phyloP scores from a whole-genome alignment of 1,284 basidiomycete genomes.

The Neonothopanus nambi region DNA sequence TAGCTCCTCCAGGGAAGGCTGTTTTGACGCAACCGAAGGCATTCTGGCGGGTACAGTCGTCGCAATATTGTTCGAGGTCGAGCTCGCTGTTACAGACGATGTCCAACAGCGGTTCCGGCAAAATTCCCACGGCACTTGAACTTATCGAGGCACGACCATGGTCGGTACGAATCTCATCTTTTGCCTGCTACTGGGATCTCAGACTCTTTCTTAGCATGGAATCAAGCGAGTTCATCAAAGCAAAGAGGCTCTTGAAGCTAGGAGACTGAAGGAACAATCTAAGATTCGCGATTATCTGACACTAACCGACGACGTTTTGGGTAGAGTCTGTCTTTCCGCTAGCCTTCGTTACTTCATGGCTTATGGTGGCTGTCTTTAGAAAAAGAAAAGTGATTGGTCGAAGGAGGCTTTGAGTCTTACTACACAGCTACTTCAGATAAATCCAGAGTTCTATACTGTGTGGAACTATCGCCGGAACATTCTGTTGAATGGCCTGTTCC shows the following conservation, averaged over 20 bases:
- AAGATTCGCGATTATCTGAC: slow-evolving; percentile 77
- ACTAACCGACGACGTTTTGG: slow-evolving; percentile 66
- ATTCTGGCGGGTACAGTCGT: slow-evolving; percentile 29
- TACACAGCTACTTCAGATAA: slow-evolving; percentile 73
- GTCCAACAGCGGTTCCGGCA: slow-evolving; percentile 18
- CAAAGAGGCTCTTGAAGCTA: slow-evolving; percentile 64
- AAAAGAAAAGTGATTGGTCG: slow-evolving; percentile 64
- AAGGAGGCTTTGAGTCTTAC: slow-evolving; percentile 72
- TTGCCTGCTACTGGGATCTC: slow-evolving; percentile 3
- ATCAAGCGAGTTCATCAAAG: slow-evolving; percentile 72
- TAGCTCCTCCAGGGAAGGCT: slow-evolving; percentile 51
- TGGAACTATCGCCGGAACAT: slow-evolving; percentile 92
- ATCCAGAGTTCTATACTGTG: slow-evolving; percentile 90
- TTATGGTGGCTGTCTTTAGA: slow-evolving; percentile 49
- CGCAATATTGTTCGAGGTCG: too few relatives aligned
- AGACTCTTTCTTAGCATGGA: slow-evolving; percentile 54
- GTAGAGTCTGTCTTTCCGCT: slow-evolving; percentile 50
- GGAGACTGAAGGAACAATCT: slow-evolving; percentile 66
- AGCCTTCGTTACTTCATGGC: slow-evolving; percentile 2
- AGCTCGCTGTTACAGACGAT: slow-evolving; percentile 7
- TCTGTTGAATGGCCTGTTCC: slow-evolving; percentile 73
- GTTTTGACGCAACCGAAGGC: slow-evolving; percentile 52
- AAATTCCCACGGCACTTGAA: background rate
- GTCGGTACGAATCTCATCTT: slow-evolving; percentile 9
- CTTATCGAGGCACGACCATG: slow-evolving; percentile 12